Evolutionary conservation across 768 basidiomycete species (phyloP).

Genomic region (Rhodotorula taiwanensis): DNA sequence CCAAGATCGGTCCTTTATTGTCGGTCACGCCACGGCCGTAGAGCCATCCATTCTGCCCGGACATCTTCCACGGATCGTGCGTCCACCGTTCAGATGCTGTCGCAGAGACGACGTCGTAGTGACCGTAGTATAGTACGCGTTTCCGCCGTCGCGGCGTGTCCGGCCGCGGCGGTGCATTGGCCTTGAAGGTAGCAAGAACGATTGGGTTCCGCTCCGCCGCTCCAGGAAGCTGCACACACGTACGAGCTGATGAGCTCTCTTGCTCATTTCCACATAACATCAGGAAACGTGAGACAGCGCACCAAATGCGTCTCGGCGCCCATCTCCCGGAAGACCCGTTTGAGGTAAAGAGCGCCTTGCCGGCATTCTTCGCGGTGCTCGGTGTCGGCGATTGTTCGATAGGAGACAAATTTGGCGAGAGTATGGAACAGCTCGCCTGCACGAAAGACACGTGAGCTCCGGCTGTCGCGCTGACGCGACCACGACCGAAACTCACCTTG

Average conservation of each 20-base stretch:
- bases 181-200: constrained; percentile 82
- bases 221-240: constrained; percentile 45
- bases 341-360: constrained; percentile 87
- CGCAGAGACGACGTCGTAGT: constrained; percentile 94
- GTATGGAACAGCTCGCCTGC: constrained; percentile 37
- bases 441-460: no score
- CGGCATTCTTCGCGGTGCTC: constrained; percentile 69
- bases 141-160: constrained; percentile 49
- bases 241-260: no score
- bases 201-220: constrained; percentile 61
- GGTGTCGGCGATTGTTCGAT: constrained; percentile 70
- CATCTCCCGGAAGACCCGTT: constrained; percentile 76
- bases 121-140: constrained; percentile 89
- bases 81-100: constrained; percentile 62
- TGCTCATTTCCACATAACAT: no score
- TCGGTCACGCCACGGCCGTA: constrained; percentile 86
- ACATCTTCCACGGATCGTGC: constrained; percentile 73
- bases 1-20: constrained; percentile 91
- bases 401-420: constrained; percentile 61
- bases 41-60: constrained; percentile 77
- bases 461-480: no score
- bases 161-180: constrained; percentile 48
- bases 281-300: neutral
- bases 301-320: constrained; percentile 69
- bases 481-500: constrained; percentile 19